Base-by-base conservation (phyloP, 2,329 filamentous ascomycete genomes). In the Aureobasidium sp. region DNA sequence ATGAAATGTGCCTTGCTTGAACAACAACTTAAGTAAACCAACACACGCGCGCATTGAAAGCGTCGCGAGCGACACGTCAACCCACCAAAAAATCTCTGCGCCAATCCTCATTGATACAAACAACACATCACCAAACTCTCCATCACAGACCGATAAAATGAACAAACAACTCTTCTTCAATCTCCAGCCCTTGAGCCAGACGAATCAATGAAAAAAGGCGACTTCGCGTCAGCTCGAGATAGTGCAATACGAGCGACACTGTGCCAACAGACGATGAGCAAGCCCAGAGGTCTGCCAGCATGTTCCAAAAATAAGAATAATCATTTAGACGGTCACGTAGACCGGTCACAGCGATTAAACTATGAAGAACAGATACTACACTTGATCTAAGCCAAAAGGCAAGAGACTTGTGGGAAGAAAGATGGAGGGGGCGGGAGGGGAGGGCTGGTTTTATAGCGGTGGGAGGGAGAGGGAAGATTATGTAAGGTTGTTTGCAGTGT, bases 341-440 rank as follows among this genome's bases (percentile, higher is more conserved):
- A 81, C 80, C 81, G 82, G 83, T 91, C 89, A 88, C 88, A 92
- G 88, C 88, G 87, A 91, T 91, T 91, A 92, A 91, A 91, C 89
- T 92, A 87, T 51, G 90, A 91, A 91, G 88, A 92, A 91, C 88
- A 58, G 55, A 58, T 58, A 58, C 55, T 58, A 58, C 55, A 58
- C 55, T 58, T 58, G 55, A 58, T 58, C 55, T 58, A 58, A 58
- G 55, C 55, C 55, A 58, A 37, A 58, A 58, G 55, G 52, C 55
- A 47, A 58, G 55, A 58, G 55, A 58, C 55, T 45, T 45, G 12
- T 27, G 8, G 31, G 27, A 25, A 25, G 29, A 12, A 37, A 47
- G 55, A 58, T 11, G 17, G 9, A 25, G 4, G 52, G 2, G 14
- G 27, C n/a, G 52, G 2, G 37, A 29, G 25, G 27, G 17, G 12